A percentile compares a stretch with the other conserved stretches of the same genome.
Evolutionary conservation across 2,329 filamentous ascomycete species (phyloP).

Genomic region (Drechslerella coelobrocha): DNA sequence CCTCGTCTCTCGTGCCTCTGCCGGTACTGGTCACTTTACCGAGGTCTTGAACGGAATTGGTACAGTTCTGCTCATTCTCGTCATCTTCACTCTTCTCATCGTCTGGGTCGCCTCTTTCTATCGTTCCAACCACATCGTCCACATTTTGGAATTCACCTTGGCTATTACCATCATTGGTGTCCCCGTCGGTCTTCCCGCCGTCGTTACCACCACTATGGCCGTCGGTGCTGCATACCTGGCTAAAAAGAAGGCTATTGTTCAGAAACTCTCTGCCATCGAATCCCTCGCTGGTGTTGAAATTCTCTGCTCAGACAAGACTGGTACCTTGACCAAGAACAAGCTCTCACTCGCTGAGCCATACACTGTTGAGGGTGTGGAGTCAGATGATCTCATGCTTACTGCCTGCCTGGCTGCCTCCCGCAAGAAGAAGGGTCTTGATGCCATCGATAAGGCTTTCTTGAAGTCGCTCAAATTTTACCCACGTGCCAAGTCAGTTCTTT

Average conservation of each 20-base stretch:
- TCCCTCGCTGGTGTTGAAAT: slow-evolving; percentile 91
- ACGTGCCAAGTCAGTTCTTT: slow-evolving; percentile 77
- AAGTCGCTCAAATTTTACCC: slow-evolving; percentile 84
- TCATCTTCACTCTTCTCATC: slow-evolving; percentile 78
- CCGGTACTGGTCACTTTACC: slow-evolving; percentile 83
- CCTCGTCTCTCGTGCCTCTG: slow-evolving; percentile 77
- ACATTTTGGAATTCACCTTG: slow-evolving; percentile 82
- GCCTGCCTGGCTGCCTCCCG: slow-evolving; percentile 87
- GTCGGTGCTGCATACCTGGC: slow-evolving; percentile 90
- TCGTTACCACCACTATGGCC: slow-evolving; percentile 94
- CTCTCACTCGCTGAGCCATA: slow-evolving; percentile 84
- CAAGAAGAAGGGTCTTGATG: slow-evolving; percentile 95
- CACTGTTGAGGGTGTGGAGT: slow-evolving; percentile 79
- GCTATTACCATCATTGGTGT: slow-evolving; percentile 92
- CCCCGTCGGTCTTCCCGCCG: slow-evolving; percentile 88
- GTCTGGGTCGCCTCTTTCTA: slow-evolving; percentile 91
- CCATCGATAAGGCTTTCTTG: slow-evolving; percentile 93
- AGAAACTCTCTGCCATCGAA: slow-evolving; percentile 90
- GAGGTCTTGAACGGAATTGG: slow-evolving; percentile 88
- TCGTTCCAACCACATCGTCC: slow-evolving; percentile 79
- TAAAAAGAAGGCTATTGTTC: slow-evolving; percentile 90
- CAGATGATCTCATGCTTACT: slow-evolving; percentile 89
- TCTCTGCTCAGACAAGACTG: slow-evolving; percentile 92
- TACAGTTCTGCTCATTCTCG: slow-evolving; percentile 77
- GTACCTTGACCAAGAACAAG: slow-evolving; percentile 93